Evolutionary conservation across 2,329 filamentous ascomycete species (phyloP).

Genomic region (Curvularia sp.): DNA sequence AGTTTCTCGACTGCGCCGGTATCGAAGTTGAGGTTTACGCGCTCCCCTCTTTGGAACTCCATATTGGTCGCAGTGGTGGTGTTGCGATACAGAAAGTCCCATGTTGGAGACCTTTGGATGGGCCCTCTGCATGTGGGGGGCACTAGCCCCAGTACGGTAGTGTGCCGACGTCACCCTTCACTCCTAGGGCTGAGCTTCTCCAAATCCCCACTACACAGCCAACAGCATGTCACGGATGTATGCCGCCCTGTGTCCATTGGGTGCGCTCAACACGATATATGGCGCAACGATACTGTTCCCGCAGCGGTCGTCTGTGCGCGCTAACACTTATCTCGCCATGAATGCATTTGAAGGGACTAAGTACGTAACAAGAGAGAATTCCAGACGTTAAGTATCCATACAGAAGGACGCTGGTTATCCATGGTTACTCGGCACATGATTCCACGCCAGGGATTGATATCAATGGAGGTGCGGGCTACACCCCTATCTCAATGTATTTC

Average conservation of each 20-base stretch:
- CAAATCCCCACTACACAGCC: background rate
- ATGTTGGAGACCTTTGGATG: conserved; percentile 6
- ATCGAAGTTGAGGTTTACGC: conserved; percentile 67
- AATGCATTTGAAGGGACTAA: background rate
- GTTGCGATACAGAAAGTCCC: conserved; percentile 7
- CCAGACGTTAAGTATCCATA: background rate
- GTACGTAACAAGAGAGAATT: background rate
- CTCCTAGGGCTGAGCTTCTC: conserved; percentile 1
- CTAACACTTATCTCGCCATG: background rate
- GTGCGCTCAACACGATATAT: background rate
- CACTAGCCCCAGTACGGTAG: background rate
- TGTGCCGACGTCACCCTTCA: conserved; percentile 3
- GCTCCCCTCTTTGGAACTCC: conserved; percentile 64
- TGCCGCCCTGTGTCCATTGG: background rate
- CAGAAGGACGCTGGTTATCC: background rate
- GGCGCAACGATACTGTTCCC: background rate
- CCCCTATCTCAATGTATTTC: background rate
- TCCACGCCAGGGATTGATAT: background rate
- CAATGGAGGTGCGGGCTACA: background rate
- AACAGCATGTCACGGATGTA: background rate
- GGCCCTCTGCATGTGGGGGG: conserved; percentile 15
- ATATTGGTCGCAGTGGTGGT: conserved; percentile 29
- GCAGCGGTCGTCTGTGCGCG: background rate
- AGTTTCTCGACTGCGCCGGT: conserved; percentile 58
- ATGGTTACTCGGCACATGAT: background rate